Evolutionary conservation across 2,329 filamentous ascomycete genomes (phyloP).

Genomic region (Fusarium agapanthi): DNA sequence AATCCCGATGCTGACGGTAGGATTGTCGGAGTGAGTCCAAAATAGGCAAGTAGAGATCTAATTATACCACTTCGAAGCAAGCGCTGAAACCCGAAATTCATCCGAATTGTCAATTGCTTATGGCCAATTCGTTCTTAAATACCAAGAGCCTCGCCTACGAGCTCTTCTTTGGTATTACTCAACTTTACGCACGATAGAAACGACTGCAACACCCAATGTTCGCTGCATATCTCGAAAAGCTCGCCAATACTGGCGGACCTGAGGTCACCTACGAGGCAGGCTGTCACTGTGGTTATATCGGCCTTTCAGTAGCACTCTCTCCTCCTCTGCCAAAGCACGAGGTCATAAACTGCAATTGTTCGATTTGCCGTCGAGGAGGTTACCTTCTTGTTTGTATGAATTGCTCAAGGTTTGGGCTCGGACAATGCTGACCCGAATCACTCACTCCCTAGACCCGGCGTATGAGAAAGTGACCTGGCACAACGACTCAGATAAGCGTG

Average conservation of each 20-base stretch:
- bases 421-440: not conserved
- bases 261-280: slow-evolving; percentile 56
- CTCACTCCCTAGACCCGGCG: slow-evolving; percentile 46
- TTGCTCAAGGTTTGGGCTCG: not conserved
- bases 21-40: slow-evolving; percentile 14
- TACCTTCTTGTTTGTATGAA: slow-evolving; percentile 58
- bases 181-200: not conserved
- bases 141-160: not conserved
- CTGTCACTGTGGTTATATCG: slow-evolving; percentile 63
- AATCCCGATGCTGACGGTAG: not conserved
- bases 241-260: slow-evolving; percentile 25
- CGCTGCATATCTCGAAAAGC: slow-evolving; percentile 6
- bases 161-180: not conserved
- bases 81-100: not conserved
- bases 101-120: not conserved
- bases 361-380: slow-evolving; percentile 60
- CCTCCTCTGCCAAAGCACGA: slow-evolving; percentile 57
- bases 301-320: slow-evolving; percentile 57
- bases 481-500: slow-evolving; percentile 45
- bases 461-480: slow-evolving; percentile 55
- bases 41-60: slow-evolving; percentile 17
- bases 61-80: not conserved
- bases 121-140: not conserved
- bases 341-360: slow-evolving; percentile 63
- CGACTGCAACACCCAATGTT: not conserved